Evolutionary conservation across 2,329 filamentous ascomycete species (phyloP).

Genomic region (Fusarium concolor): DNA sequence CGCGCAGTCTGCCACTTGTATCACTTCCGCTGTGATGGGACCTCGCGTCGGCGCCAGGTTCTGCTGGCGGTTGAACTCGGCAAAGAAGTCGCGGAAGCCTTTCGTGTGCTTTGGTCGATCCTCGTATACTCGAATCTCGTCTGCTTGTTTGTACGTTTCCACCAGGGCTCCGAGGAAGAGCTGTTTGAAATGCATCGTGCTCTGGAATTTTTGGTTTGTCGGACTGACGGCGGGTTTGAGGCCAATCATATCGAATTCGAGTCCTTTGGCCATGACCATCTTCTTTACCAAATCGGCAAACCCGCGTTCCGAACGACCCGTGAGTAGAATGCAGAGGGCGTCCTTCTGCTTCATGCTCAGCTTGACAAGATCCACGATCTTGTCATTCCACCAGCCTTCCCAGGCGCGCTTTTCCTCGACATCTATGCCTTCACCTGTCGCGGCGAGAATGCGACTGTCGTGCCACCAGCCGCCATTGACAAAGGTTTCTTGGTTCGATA

Average conservation of each 20-base stretch:
- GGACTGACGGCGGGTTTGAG: conserved; percentile 89
- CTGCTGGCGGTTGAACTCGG: conserved; percentile 75
- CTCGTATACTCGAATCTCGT: conserved; percentile 84
- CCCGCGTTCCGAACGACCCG: conserved; percentile 81
- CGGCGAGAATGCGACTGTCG: conserved; percentile 84
- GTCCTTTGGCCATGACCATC: conserved; percentile 80
- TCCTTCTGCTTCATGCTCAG: conserved; percentile 87
- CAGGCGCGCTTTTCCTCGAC: conserved; percentile 86
- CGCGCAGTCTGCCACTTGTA: conserved; percentile 84
- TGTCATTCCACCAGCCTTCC: conserved; percentile 97
- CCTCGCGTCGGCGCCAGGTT: conserved; percentile 65
- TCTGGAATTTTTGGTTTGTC: conserved; percentile 79
- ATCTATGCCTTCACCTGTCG: conserved; percentile 85
- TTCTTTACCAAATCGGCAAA: conserved; percentile 84
- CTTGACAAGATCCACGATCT: conserved; percentile 82
- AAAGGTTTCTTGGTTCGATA: conserved; percentile 81
- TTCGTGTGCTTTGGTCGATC: conserved; percentile 76
- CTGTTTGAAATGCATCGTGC: conserved; percentile 94
- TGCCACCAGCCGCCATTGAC: conserved; percentile 97
- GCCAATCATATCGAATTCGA: conserved; percentile 89
- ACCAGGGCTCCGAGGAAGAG: conserved; percentile 82
- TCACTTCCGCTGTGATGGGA: conserved; percentile 80
- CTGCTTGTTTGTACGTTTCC: conserved; percentile 84
- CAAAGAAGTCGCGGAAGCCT: conserved; percentile 87
- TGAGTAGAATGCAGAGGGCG: conserved; percentile 86